phyloP scores from a whole-genome alignment of 1,284 basidiomycete species.

The Cryptococcus depauperatus region DNA sequence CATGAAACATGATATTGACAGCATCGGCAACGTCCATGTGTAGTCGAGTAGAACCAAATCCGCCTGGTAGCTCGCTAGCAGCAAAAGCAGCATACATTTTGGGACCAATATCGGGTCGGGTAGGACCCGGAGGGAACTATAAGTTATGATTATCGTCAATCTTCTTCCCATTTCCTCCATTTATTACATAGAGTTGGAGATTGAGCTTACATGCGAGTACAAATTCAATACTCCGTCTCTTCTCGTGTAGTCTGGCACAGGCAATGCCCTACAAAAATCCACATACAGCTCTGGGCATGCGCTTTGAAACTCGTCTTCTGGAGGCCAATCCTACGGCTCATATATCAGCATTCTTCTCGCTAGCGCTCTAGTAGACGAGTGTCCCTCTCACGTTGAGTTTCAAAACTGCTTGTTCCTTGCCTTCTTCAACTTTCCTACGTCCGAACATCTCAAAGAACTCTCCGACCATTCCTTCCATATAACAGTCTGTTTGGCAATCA shows the following conservation, averaged over 20 bases:
- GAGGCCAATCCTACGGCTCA: constrained; percentile 84
- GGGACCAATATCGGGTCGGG: constrained; percentile 78
- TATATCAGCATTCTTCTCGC: too few relatives aligned
- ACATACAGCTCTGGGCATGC: constrained; percentile 60
- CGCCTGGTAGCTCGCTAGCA: constrained; percentile 11
- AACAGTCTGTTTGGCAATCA: constrained; percentile 66
- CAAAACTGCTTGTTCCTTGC: constrained; percentile 51
- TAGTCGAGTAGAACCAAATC: constrained; percentile 55
- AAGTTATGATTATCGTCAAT: too few relatives aligned
- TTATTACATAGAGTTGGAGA: too few relatives aligned
- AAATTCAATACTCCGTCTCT: constrained; percentile 82
- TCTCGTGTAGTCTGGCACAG: constrained; percentile 78
- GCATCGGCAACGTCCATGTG: constrained; percentile 98
- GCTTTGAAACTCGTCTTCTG: constrained; percentile 70
- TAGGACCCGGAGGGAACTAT: constrained; percentile 74
- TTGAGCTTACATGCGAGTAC: constrained; percentile 47
- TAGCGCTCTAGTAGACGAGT: too few relatives aligned
- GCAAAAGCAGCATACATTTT: constrained; percentile 51
- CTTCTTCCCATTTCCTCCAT: too few relatives aligned
- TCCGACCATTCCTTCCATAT: constrained; percentile 57
- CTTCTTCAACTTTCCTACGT: constrained; percentile 53
- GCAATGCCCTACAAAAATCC: constrained; percentile 74
- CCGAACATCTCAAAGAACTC: constrained; percentile 78
- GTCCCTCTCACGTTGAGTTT: constrained; percentile 72
- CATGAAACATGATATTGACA: constrained; percentile 80